A percentile compares a stretch with the other conserved stretches of the same genome.
Evolutionary conservation across 2,329 filamentous ascomycete species (phyloP).

Genomic region (Paraconiothyrium brasiliense): DNA sequence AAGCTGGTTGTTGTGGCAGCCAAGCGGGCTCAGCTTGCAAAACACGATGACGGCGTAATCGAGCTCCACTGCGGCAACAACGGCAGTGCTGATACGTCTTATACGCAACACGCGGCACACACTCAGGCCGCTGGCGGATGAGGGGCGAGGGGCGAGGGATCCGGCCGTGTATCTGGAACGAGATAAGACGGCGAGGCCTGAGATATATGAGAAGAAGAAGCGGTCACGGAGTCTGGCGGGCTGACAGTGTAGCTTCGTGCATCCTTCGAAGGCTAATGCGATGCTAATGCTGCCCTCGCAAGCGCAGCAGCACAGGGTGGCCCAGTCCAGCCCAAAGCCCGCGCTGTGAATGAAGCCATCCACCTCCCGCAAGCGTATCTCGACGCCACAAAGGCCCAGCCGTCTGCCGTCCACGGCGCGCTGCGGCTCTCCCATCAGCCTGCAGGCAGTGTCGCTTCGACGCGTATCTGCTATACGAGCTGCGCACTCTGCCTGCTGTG

Average conservation of each 20-base stretch:
- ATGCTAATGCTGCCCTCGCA: conserved; percentile 6
- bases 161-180: background rate
- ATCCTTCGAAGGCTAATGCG: background rate
- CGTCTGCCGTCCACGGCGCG: background rate
- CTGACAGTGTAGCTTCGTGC: conserved; percentile 7
- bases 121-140: background rate
- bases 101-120: background rate
- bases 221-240: conserved; percentile 13
- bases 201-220: conserved; percentile 8
- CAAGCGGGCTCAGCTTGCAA: background rate
- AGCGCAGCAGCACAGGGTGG: background rate
- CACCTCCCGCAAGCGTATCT: background rate
- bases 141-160: background rate
- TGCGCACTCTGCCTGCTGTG: conserved; percentile 4
- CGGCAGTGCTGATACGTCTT: background rate
- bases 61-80: background rate
- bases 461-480: background rate
- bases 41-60: conserved; percentile 2
- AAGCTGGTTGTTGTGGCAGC: conserved; percentile 8
- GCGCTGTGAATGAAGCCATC: background rate
- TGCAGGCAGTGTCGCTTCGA: too few species aligned
- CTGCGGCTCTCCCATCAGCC: background rate
- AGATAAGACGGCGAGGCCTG: conserved; percentile 10
- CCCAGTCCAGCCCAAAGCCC: conserved; percentile 4
- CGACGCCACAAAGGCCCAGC: conserved; percentile 4